Conservation (phyloP, 257 asterid genomes). For the Handroanthus guayacan region DNA sequence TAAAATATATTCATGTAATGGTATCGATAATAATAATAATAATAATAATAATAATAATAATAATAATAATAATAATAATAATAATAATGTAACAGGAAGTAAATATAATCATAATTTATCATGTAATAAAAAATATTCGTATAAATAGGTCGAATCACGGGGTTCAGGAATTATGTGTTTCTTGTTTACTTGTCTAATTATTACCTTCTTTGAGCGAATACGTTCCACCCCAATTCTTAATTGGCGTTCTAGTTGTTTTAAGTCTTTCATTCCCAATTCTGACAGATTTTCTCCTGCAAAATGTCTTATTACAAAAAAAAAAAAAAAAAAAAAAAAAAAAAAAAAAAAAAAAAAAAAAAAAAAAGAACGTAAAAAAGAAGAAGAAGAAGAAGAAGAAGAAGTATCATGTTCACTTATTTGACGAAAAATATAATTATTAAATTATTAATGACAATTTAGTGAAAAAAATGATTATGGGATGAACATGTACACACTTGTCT, state of each 20-base stretch:
- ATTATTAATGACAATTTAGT: not conserved
- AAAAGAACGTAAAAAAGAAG: no score
- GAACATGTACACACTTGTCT: slow-evolving; percentile 42
- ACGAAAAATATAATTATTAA: not conserved
- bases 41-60: no score
- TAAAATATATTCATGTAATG: no score
- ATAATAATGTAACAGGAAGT: no score
- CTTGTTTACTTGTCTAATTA: not conserved
- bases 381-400: no score
- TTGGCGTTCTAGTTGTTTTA: slow-evolving; percentile 66
- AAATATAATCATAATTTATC: no score
- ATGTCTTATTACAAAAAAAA: slow-evolving; percentile 44
- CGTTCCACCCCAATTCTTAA: slow-evolving; percentile 62
- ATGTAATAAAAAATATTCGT: no score
- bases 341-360: not conserved
- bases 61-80: no score
- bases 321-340: not conserved
- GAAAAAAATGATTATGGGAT: not conserved
- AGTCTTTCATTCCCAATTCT: slow-evolving; percentile 62
- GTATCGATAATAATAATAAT: no score
- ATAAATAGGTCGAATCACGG: no score
- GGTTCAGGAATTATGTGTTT: no score
- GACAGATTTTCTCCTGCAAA: slow-evolving; percentile 61
- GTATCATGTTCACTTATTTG: no score
- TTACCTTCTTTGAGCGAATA: slow-evolving; percentile 61